Evolutionary conservation across 2,329 filamentous ascomycete species (phyloP).

Genomic region (Triangularia setosa): DNA sequence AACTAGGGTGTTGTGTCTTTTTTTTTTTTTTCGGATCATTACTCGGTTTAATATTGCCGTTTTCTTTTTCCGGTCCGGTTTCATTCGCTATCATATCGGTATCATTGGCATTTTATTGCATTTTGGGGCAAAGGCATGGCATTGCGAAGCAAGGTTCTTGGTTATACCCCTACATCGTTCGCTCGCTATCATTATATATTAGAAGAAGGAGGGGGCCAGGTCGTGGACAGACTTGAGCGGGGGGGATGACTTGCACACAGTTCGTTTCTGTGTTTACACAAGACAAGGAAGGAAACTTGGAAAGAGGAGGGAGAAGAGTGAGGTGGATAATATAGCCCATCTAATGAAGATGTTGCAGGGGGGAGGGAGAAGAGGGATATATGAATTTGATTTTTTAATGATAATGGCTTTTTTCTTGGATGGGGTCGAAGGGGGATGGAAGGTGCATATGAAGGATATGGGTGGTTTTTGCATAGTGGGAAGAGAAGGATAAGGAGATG

Average conservation of each 20-base stretch:
- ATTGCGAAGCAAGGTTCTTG: background rate
- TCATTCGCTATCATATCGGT: background rate
- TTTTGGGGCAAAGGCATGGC: too few species aligned
- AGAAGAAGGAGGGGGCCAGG: background rate
- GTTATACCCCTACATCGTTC: background rate
- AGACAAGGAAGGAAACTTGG: background rate
- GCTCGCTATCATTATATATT: background rate
- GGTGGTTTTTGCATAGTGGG: background rate
- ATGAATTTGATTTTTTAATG: background rate
- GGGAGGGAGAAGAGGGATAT: background rate
- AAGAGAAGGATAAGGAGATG: background rate
- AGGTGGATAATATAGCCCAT: background rate
- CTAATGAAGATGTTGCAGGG: background rate
- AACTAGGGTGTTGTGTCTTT: background rate
- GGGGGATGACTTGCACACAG: background rate
- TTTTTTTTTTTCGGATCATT: background rate
- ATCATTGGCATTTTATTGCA: background rate
- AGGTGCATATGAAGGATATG: background rate
- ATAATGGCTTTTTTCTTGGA: background rate
- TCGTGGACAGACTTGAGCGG: too few species aligned
- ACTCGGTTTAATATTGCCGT: background rate
- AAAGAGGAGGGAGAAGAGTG: too few species aligned
- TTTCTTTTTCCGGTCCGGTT: background rate
- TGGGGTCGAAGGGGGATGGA: background rate
- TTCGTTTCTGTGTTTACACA: background rate